Evolutionary conservation across 2,329 filamentous ascomycete species (phyloP).

Genomic region (Fusarium concolor): DNA sequence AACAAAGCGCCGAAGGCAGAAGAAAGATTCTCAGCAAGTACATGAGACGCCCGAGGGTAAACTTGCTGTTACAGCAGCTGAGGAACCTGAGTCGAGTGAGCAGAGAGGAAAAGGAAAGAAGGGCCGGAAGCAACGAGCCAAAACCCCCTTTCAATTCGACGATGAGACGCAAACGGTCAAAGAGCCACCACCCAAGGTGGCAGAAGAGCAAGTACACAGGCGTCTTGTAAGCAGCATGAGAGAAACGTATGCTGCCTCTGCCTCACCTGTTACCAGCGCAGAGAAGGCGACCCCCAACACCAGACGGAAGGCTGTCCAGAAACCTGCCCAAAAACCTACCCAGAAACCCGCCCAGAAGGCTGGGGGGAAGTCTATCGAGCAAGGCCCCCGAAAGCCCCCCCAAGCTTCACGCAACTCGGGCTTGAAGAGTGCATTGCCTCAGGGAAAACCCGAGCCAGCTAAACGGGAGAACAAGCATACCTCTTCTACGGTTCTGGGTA

Average conservation of each 20-base stretch:
- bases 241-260: constrained; percentile 25
- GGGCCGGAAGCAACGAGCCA: constrained; percentile 51
- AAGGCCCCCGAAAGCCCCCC: background rate
- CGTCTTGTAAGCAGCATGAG: constrained; percentile 29
- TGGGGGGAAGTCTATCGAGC: background rate
- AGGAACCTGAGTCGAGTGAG: background rate
- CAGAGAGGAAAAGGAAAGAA: constrained; percentile 31
- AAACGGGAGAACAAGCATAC: background rate
- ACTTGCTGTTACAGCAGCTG: background rate
- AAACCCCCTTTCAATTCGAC: constrained; percentile 51
- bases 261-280: constrained; percentile 23
- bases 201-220: constrained; percentile 2
- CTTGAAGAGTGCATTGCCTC: background rate
- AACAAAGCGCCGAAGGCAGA: background rate
- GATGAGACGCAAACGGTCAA: constrained; percentile 46
- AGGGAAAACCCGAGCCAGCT: constrained; percentile 3
- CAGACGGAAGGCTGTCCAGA: constrained; percentile 1
- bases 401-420: constrained; percentile 1
- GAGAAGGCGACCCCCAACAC: constrained; percentile 22
- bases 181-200: constrained; percentile 11
- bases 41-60: background rate
- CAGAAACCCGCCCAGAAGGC: background rate
- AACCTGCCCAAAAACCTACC: background rate
- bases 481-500: background rate
- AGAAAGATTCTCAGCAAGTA: background rate